phyloP scores from a whole-genome alignment of 140 eudicot species.

The Stevia rebaudiana region DNA sequence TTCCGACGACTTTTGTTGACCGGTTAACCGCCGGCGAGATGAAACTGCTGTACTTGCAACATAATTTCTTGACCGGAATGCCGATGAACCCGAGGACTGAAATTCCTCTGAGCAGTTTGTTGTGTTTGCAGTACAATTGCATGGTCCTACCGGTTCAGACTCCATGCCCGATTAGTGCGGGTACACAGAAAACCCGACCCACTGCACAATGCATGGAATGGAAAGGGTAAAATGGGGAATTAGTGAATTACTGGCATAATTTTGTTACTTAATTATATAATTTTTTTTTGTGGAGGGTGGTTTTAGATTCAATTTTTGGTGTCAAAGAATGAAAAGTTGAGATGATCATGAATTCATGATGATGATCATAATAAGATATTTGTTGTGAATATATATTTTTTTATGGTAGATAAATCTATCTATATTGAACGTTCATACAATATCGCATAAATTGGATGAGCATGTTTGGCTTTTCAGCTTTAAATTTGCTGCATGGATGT shows the following conservation, averaged over 20 bases:
- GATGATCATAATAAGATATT: constrained; percentile 19
- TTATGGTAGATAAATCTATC: neutral
- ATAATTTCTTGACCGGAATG: constrained; percentile 73
- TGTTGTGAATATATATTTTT: constrained; percentile 28
- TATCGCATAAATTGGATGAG: constrained; percentile 7
- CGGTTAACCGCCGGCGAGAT: constrained; percentile 54
- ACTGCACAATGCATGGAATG: constrained; percentile 68
- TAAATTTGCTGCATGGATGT: constrained; percentile 31
- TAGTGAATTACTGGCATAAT: constrained; percentile 7
- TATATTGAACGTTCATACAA: no score
- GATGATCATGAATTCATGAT: neutral
- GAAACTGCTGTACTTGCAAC: constrained; percentile 62
- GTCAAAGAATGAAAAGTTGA: constrained; percentile 5
- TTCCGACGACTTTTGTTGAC: constrained; percentile 74
- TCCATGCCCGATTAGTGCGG: constrained; percentile 93
- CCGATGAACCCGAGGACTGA: constrained; percentile 66
- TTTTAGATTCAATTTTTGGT: constrained; percentile 25
- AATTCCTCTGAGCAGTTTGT: constrained; percentile 67
- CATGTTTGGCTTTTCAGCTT: constrained; percentile 23
- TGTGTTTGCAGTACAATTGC: constrained; percentile 92
- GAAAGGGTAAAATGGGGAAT: constrained; percentile 54
- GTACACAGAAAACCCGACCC: constrained; percentile 81
- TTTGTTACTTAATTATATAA: constrained; percentile 12
- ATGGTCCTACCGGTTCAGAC: constrained; percentile 90
- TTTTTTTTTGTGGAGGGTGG: constrained; percentile 6